Conservation (phyloP, 805 yeast genomes). For the Candida parachauliodes region DNA sequence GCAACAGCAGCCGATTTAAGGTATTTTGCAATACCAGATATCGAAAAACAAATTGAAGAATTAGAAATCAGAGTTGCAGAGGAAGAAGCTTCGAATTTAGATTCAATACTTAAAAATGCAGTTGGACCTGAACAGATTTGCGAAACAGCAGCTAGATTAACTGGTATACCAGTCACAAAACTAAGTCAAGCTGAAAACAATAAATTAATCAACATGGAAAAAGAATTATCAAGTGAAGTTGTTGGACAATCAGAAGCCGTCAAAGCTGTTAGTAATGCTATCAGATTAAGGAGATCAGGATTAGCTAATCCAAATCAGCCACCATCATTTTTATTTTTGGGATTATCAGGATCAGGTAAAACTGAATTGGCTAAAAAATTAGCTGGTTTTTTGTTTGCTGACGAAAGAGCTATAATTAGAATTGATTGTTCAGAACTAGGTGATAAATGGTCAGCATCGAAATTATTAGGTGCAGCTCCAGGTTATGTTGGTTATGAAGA, state of each 20-base stretch:
- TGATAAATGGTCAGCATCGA: conserved; percentile 94
- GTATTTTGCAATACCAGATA: conserved; percentile 95
- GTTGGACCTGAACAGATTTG: conserved; percentile 91
- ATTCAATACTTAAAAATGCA: conserved; percentile 76
- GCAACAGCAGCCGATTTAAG: conserved; percentile 93
- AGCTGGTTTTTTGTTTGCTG: conserved; percentile 94
- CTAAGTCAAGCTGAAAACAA: conserved; percentile 93
- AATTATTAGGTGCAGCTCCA: conserved; percentile 94
- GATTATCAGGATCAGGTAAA: conserved; percentile 97
- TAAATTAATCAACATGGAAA: conserved; percentile 93
- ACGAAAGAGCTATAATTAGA: conserved; percentile 94
- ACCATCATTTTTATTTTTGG: conserved; percentile 90
- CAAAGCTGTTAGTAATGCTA: conserved; percentile 92
- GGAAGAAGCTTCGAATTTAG: conserved; percentile 62
- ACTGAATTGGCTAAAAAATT: conserved; percentile 96
- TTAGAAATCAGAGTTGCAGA: conserved; percentile 76
- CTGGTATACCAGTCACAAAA: conserved; percentile 95
- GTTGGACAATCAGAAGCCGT: conserved; percentile 97
- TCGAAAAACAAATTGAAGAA: conserved; percentile 67
- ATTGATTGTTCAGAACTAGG: conserved; percentile 95
- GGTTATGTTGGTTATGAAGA: conserved; percentile 95
- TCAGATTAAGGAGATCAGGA: conserved; percentile 90
- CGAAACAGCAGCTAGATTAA: conserved; percentile 94
- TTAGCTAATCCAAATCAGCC: conserved; percentile 96
- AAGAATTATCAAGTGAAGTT: conserved; percentile 72